phyloP scores from a whole-genome alignment of 805 yeast species.

The Saturnispora gosingensis region DNA sequence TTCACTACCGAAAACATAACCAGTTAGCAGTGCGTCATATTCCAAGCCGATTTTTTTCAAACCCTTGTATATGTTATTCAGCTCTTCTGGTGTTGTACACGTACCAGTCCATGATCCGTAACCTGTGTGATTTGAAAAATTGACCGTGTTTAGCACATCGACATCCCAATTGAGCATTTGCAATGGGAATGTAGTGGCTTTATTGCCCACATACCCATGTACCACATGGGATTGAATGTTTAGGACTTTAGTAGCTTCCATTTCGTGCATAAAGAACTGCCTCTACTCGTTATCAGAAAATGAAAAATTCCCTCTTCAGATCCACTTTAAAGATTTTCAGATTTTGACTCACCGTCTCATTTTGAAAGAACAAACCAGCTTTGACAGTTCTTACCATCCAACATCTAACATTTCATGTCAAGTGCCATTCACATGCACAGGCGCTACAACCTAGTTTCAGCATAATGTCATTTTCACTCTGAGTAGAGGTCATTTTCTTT shows the following conservation, averaged over 20 bases:
- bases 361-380: not conserved
- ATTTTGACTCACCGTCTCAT: not conserved
- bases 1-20: conserved; percentile 55
- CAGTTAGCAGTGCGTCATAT: conserved; percentile 54
- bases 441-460: too few species aligned
- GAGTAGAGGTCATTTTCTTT: too few species aligned
- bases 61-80: conserved; percentile 33
- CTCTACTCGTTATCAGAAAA: not conserved
- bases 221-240: conserved; percentile 63
- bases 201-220: conserved; percentile 67
- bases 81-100: conserved; percentile 31
- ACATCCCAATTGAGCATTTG: conserved; percentile 64
- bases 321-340: not conserved
- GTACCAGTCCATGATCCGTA: conserved; percentile 50
- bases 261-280: not conserved
- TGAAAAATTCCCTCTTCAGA: not conserved
- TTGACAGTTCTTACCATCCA: not conserved
- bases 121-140: conserved; percentile 65
- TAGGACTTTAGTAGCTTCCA: conserved; percentile 24
- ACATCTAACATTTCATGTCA: too few species aligned
- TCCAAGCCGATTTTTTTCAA: conserved; percentile 25
- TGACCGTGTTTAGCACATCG: conserved; percentile 55
- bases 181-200: conserved; percentile 56
- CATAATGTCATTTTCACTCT: too few species aligned
- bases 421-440: too few species aligned